Evolutionary conservation across 805 yeast genomes (phyloP), one percentile per base, ranked within the genome.

Genomic region (Cyberlindnera americana): DNA sequence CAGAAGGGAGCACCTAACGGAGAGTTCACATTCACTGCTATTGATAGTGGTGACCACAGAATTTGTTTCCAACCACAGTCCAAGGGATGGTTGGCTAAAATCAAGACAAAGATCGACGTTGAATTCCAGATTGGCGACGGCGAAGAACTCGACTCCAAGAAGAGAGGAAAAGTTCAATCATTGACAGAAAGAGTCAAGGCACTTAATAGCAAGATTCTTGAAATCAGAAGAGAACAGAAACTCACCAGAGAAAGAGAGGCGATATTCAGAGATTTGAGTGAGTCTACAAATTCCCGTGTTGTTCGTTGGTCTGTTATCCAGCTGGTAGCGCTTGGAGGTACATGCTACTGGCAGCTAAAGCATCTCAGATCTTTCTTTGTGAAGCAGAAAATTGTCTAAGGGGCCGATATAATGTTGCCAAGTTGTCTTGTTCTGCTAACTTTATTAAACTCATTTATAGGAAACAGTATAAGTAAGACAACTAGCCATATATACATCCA

Each of bases 41-140:
- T 75, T 29, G 90, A 81, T 47, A 67, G 83, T 14, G 93, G 93
- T 52, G 91, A 83, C 56, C 91, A 83, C 65, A 78, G 77, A 62
- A 76, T 83, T 58, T 83, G 93, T 62, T 67, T 83, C 47, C 69
- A 66, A 46, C 69, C 72, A n/a, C 67, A 65, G 42, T 57, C 66
- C 6, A 60, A 57, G 13, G 87, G 84, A 38, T 83, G 89, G 80
- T 70, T 84, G 54, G 69, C 76, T 43, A 75, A 75, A 54, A 68
- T 70, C 49, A 68, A 66, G 42, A 76, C 81, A 41, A 72, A 80
- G 54, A 67, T 81, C 39, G 72, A 73, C 44, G 73, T 83, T 42
- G 87, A 82, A 46, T 70, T 83, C 52, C 80, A 76, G 31, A 70
- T 79, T 43, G 91, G 89, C 19, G 77, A 81, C 33, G 79, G 83